A percentile compares a stretch with the other conserved stretches of the same genome.
phyloP scores from a whole-genome alignment of 345 rosid species.

The Linum lewisii region DNA sequence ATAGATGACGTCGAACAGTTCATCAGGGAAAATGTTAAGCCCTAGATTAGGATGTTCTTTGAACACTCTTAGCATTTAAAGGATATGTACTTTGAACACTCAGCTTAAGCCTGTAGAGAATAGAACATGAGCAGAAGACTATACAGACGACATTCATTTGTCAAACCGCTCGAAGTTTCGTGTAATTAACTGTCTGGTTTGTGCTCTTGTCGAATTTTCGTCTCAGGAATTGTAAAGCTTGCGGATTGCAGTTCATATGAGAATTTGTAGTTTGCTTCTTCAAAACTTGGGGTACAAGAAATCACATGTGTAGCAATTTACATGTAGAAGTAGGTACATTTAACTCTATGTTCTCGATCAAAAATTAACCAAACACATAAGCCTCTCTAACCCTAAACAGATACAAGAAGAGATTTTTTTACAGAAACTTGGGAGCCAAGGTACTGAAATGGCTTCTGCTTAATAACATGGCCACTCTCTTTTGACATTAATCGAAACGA shows the following conservation, averaged over 20 bases:
- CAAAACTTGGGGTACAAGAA: no score
- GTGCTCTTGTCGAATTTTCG: no score
- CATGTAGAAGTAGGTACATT: background rate
- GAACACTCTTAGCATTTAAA: background rate
- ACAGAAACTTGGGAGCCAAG: constrained; percentile 1
- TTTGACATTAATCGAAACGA: no score
- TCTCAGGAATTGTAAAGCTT: background rate
- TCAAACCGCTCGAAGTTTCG: background rate
- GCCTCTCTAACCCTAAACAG: no score
- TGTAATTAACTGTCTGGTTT: background rate
- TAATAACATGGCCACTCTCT: background rate
- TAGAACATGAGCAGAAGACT: background rate
- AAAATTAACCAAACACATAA: no score
- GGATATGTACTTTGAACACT: background rate
- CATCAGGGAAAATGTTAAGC: constrained; percentile 61
- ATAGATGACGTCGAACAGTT: constrained; percentile 54
- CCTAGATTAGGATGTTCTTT: constrained; percentile 41
- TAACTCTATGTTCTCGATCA: background rate
- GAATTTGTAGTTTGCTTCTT: background rate
- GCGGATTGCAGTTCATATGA: background rate
- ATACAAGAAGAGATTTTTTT: background rate
- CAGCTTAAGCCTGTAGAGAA: no score
- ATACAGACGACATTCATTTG: no score
- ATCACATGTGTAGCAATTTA: no score
- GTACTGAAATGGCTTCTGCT: background rate